Base-by-base conservation (phyloP, 305 asterid species). In the Fraxinus ornus region DNA sequence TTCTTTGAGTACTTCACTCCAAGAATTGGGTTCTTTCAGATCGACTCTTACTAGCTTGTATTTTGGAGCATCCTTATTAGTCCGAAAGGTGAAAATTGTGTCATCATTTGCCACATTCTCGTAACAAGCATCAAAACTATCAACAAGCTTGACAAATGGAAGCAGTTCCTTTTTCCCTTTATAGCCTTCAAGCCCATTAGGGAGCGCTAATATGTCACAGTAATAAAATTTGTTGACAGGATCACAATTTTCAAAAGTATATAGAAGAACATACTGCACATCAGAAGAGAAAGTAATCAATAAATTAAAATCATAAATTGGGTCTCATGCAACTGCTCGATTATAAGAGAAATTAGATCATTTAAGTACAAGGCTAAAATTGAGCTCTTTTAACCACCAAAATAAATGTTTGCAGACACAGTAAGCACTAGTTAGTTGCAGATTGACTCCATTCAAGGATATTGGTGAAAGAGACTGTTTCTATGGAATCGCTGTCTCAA, bases 1-100 rank as follows among this genome's bases (percentile, higher is more conserved):
- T 87, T 94, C 94, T 79, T 78, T 84, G 33, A 94, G 86, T 70
- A 97, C 89, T 78, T 92, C 98, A 79, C 84, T 82, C 99, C 99
- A 97, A 82, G 89, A 89, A 79, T 78, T 86, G 70, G 96, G 93
- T 44, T 93, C 94, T 77, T 84, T 88, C n/a, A 93, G 77, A 82
- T 97, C 95, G n/a, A 94, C 94, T 72, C 95, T 86, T 80, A 92
- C 93, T 70, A 97, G 90, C 88, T 93, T 97, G 88, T 93, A 89
- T 85, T 92, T 92, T 32, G 99, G 98, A 83, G 99, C 97, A 87
- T 92, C 91, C 90, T 97, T 95, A 85, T 97, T 94, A 57, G 98
- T 91, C 75, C 49, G 77, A 74, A 52, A 52, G 15, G 28, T 57
- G 75, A 78, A 32, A 72, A 21, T 44, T n/a, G 76, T 2, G 57